phyloP scores from a whole-genome alignment of 2,329 filamentous ascomycete genomes.

The Ceratocystis colombiana region DNA sequence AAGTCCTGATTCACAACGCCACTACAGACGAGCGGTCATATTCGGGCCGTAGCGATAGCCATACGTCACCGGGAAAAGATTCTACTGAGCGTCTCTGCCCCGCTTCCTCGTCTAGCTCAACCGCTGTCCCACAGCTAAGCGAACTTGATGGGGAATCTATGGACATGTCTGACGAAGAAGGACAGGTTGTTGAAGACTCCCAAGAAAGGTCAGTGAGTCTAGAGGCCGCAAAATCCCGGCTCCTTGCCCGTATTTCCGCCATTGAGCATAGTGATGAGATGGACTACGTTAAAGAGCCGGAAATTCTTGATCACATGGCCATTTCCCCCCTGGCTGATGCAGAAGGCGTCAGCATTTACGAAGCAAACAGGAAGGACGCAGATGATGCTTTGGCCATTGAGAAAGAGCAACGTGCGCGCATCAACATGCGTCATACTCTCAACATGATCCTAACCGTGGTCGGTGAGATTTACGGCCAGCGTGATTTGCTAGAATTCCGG shows the following conservation, averaged over 20 bases:
- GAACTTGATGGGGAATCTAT: constrained; percentile 33
- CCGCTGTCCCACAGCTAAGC: background rate
- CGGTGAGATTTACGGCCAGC: constrained; percentile 81
- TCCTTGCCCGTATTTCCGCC: constrained; percentile 39
- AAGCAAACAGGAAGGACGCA: constrained; percentile 25
- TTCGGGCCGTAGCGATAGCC: background rate
- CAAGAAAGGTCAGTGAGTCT: constrained; percentile 32
- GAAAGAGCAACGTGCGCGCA: constrained; percentile 33
- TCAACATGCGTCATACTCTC: constrained; percentile 58
- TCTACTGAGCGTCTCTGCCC: background rate
- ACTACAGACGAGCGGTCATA: background rate
- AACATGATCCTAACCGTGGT: constrained; percentile 87
- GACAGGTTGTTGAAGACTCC: constrained; percentile 29
- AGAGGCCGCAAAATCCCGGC: constrained; percentile 40
- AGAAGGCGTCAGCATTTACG: constrained; percentile 29
- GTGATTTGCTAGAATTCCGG: constrained; percentile 69
- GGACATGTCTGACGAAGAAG: constrained; percentile 38
- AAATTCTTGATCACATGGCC: constrained; percentile 28
- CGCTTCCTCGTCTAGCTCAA: background rate
- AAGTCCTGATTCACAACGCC: constrained; percentile 18
- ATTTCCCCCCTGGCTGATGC: constrained; percentile 26
- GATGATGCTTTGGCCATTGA: constrained; percentile 29
- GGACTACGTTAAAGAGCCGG: constrained; percentile 30
- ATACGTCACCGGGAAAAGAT: background rate
- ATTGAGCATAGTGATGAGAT: background rate